These are phyloP conservation scores for Glomus cerebriforme DNA, from an alignment of 192 early-diverging fungal species.

Conservation along the genomic window DNA sequence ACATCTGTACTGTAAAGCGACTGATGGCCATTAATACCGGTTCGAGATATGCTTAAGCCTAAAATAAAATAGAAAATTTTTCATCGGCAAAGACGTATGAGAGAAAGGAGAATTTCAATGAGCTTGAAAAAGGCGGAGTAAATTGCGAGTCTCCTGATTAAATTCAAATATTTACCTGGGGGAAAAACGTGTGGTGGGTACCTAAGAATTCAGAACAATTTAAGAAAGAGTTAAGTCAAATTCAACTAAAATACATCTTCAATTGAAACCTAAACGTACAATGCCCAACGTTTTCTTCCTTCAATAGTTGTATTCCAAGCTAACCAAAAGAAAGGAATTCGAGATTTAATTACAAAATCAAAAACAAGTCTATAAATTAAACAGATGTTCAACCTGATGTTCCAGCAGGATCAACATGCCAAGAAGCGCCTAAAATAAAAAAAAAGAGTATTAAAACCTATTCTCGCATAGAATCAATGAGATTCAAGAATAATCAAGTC, in stretches of 20 bases:
- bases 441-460: background rate
- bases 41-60: slow-evolving; percentile 4
- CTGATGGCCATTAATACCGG: background rate
- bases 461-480: background rate
- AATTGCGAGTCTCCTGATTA: background rate
- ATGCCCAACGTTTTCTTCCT: slow-evolving; percentile 54
- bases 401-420: slow-evolving; percentile 49
- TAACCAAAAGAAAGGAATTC: background rate
- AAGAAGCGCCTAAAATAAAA: slow-evolving; percentile 41
- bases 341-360: background rate
- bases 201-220: slow-evolving; percentile 19
- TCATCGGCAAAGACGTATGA: background rate
- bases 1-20: background rate
- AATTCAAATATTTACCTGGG: slow-evolving; percentile 32
- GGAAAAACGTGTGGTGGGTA: slow-evolving; percentile 44
- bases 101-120: background rate
- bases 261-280: slow-evolving; percentile 37
- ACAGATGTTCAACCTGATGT: slow-evolving; percentile 37
- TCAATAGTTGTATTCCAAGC: slow-evolving; percentile 51
- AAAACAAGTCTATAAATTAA: background rate
- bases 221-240: background rate
- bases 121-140: background rate
- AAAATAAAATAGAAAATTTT: background rate
- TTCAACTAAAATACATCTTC: background rate
- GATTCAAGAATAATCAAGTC: background rate